Percentiles rank a stretch among this genome's conserved stretches.
Conservation (phyloP, 495 filamentous ascomycete species). For the Penicillium lagena region DNA sequence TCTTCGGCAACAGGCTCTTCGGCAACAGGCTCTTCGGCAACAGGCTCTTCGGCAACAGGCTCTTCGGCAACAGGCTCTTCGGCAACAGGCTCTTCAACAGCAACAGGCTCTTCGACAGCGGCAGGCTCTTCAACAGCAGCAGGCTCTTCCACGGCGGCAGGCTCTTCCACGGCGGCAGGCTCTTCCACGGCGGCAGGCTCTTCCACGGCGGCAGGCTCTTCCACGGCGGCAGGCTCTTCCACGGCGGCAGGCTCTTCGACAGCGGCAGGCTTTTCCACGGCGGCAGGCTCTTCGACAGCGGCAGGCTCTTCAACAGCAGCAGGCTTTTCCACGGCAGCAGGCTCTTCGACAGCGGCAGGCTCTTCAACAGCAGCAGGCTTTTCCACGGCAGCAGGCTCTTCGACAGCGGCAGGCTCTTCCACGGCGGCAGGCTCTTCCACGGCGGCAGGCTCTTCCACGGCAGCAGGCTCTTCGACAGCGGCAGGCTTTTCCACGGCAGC, state of each 20-base stretch:
- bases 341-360: no score
- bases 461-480: background rate
- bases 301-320: background rate
- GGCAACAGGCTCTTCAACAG: background rate
- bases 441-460: background rate
- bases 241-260: constrained; percentile 1
- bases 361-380: background rate
- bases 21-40: background rate
- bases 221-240: background rate
- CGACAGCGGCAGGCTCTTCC: constrained; percentile 1
- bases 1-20: constrained; percentile 1
- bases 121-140: background rate
- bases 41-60: background rate
- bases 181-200: no score
- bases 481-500: constrained; percentile 1
- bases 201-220: background rate
- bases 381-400: background rate
- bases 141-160: background rate
- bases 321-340: background rate
- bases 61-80: constrained; percentile 3
- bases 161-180: no score
- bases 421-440: background rate
- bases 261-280: constrained; percentile 1
- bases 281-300: background rate
- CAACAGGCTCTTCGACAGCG: background rate